Base-by-base conservation (phyloP, 2,329 filamentous ascomycete genomes). In the Fonsecaea erecta region DNA sequence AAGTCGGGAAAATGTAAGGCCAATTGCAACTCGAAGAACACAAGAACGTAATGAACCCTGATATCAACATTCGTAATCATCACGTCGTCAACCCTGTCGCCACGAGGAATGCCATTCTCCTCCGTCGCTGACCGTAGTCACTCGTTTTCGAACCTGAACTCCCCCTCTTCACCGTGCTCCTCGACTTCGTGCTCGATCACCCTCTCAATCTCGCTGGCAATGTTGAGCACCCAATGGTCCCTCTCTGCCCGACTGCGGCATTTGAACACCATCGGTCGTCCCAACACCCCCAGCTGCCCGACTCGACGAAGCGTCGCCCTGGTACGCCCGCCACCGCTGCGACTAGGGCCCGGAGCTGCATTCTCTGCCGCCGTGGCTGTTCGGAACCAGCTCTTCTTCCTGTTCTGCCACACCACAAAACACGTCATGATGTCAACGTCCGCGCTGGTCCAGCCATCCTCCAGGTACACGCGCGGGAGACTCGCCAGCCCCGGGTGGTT, bases 181-280 rank as follows among this genome's bases (percentile, higher is more conserved):
- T 66, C 61, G 2, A 43, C 66, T 52, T 69, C 67, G 11, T 62
- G 64, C 51, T 70, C 67, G 16, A 71, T 65, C n/a, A 68, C 53
- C 11, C 63, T 32, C 51, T 90, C 87, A 74, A 90, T 90, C 77
- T 90, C 88, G 67, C 85, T 85, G 60, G 84, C 84, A 64, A 90
- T 85, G 37, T 82, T 86, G 73, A 89, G 75, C 26, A 90, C 88
- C 88, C 88, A 90, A 70, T 86, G 84, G 75, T 90, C 88, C 66
- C 87, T 82, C 75, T 90, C 88, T 0, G 87, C 83, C 9, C 88
- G 79, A 74, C 84, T 88, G 60, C 87, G 80, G 37, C 87, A 84
- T 72, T 87, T 86, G 73, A 90, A 90, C 12, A 90, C 87, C 55
- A 89, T 83, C 46, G 84, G 86, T 51, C 86, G 78, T 3, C 88